Percentiles rank a stretch among this genome's conserved stretches.
These are phyloP conservation scores for Xerocomus spinulosus DNA, from an alignment of 768 basidiomycete species.

Conservation along the genomic window DNA sequence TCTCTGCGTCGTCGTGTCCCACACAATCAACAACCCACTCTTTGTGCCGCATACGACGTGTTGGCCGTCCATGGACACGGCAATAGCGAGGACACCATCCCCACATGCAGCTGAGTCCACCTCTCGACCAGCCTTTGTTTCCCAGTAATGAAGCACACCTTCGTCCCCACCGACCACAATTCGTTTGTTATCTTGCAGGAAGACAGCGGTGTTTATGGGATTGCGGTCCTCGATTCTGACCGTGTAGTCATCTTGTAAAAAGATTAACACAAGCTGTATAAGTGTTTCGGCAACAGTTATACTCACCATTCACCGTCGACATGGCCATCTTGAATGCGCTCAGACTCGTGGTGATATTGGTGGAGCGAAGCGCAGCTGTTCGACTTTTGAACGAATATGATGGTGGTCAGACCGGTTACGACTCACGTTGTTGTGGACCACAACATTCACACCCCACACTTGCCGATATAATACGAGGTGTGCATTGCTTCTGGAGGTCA, in stretches of 20 bases:
- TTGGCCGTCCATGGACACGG: constrained; percentile 8
- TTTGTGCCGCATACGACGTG: constrained; percentile 11
- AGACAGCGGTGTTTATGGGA: constrained; percentile 8
- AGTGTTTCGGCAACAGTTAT: neutral
- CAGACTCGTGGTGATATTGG: neutral
- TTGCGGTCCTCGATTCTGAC: constrained; percentile 5
- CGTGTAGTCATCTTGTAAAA: neutral
- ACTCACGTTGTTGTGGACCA: no score
- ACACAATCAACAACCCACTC: constrained; percentile 8
- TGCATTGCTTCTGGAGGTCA: no score
- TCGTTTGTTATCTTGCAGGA: constrained; percentile 1
- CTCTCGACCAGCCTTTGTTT: constrained; percentile 1
- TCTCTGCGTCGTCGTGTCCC: constrained; percentile 5
- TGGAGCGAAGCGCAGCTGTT: neutral
- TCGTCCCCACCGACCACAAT: constrained; percentile 10
- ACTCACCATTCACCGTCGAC: constrained; percentile 1
- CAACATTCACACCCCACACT: neutral
- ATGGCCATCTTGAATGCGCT: neutral
- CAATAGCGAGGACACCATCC: constrained; percentile 7
- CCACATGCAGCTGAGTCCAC: neutral
- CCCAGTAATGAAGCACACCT: constrained; percentile 8
- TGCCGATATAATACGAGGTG: no score
- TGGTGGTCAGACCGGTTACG: no score
- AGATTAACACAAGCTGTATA: neutral
- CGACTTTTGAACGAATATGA: neutral